These are phyloP conservation scores for Pythium volutum DNA, from an alignment of 352 stramenopile genomes.

Conservation along the genomic window DNA sequence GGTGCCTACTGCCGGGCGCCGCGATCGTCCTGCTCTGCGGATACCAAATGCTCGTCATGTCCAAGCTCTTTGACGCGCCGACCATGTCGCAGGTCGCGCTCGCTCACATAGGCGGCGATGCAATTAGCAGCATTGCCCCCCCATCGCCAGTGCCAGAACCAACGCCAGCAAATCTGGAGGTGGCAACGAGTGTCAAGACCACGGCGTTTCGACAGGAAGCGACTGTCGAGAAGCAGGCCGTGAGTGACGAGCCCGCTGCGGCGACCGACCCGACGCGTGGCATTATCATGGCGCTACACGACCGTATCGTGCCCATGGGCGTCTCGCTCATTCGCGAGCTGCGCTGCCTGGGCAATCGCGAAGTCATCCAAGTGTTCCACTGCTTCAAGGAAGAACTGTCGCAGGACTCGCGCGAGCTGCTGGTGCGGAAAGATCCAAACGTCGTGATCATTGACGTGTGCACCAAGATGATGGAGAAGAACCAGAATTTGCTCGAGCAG, in stretches of 20 bases:
- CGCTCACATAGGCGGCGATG: not conserved
- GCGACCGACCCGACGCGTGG: constrained; percentile 23
- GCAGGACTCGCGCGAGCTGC: constrained; percentile 29
- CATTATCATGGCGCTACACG: constrained; percentile 52
- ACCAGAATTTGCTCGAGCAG: constrained; percentile 17
- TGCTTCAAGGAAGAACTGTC: constrained; percentile 55
- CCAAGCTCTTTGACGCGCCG: constrained; percentile 17
- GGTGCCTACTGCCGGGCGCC: constrained; percentile 15
- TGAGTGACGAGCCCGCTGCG: not conserved
- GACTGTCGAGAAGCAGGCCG: not conserved
- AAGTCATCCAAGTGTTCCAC: constrained; percentile 46
- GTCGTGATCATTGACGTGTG: constrained; percentile 72
- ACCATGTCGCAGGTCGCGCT: constrained; percentile 7
- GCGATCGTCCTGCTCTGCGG: constrained; percentile 13
- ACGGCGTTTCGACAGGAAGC: constrained; percentile 4
- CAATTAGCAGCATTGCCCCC: not conserved
- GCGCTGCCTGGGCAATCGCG: constrained; percentile 38
- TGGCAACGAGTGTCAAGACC: not conserved
- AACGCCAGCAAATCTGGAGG: not conserved
- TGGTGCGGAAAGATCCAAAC: constrained; percentile 39
- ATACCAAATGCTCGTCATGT: constrained; percentile 21
- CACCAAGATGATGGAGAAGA: constrained; percentile 32
- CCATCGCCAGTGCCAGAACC: not conserved
- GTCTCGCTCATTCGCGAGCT: constrained; percentile 65
- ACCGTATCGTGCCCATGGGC: constrained; percentile 54